Base-by-base conservation (phyloP, 352 stramenopile species). In the Pseudoperonospora humuli region DNA sequence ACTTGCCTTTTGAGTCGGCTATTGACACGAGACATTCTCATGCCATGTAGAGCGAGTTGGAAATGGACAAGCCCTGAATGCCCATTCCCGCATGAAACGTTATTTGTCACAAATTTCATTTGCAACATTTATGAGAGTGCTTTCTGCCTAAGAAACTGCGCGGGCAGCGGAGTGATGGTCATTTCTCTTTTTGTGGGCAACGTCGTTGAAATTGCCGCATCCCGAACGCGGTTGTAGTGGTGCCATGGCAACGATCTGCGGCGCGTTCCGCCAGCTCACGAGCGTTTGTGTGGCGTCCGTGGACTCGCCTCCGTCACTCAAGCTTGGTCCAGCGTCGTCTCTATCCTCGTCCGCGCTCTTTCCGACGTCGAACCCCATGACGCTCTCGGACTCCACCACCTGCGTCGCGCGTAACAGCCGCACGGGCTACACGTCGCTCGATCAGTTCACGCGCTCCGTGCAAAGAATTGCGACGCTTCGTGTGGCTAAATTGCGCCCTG, bases 391-490 rank as follows among this genome's bases (percentile, higher is more conserved):
- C 14, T 36, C 50, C 24, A 20, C 39, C 33, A 49, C 24, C 3
- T 39, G 36, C 29, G 23, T 41, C 31, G 43, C 52, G 13, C 48
- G 36, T 26, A 67, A 46, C 21, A 64, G 49, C 15, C 54, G 47
- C 37, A 13, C 25, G 9, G 57, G 54, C 24, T 55, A 64, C 45
- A 50, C 45, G 26, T 60, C 50, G 13, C 40, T 65, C 5, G 50
- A 57, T 11, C 61, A 64, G 20, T 77, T 77, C 19, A 77, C 67
- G 43, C 64, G 64, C 17, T 61, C 65, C 0, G 70, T 84, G 19
- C 70, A 81, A 54, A 66, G 57, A 26, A 56, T 75, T 29, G 64
- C 75, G 28, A 55, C 58, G 27, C 48, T 87, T 37, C 70, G 47
- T 1, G 68, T 84, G n/a, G 17, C 51, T 3, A 61, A 51, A 20